phyloP scores from a whole-genome alignment of 176 grass and related monocot species.

The Bonia amplexicaulis region DNA sequence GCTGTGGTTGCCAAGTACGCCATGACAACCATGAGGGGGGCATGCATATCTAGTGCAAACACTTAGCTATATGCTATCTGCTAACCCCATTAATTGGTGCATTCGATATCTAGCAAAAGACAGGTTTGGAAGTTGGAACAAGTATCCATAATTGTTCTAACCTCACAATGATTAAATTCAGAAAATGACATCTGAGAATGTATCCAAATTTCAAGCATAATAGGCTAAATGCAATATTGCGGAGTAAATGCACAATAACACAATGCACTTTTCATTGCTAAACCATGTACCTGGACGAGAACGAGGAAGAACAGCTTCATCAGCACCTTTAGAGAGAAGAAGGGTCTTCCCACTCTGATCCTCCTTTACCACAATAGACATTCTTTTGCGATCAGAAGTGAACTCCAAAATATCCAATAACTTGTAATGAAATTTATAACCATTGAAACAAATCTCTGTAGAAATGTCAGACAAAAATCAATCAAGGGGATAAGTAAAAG shows the following conservation, averaged over 20 bases:
- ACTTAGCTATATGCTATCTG: too few species aligned
- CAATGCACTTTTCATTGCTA: conserved; percentile 13
- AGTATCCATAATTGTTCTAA: background rate
- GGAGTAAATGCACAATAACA: background rate
- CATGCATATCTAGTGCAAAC: too few species aligned
- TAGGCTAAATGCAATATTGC: background rate
- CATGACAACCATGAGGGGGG: too few species aligned
- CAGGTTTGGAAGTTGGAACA: background rate
- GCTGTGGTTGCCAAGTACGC: too few species aligned
- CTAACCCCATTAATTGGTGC: too few species aligned
- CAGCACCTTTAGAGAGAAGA: conserved; percentile 87
- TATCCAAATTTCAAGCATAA: background rate
- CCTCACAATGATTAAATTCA: background rate
- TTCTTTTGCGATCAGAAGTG: conserved; percentile 95
- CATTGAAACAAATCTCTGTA: conserved; percentile 75
- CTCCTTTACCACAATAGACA: conserved; percentile 79
- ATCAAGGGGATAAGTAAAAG: background rate
- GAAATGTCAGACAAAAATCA: conserved; percentile 5
- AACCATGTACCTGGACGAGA: conserved; percentile 54
- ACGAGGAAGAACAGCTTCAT: conserved; percentile 75
- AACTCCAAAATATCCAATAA: conserved; percentile 81
- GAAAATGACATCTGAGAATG: background rate
- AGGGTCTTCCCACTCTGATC: conserved; percentile 51
- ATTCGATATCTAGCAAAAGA: background rate
- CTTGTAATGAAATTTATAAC: conserved; percentile 54